Conservation (phyloP, 1,284 basidiomycete genomes). For the Leccinum fuscescens region DNA sequence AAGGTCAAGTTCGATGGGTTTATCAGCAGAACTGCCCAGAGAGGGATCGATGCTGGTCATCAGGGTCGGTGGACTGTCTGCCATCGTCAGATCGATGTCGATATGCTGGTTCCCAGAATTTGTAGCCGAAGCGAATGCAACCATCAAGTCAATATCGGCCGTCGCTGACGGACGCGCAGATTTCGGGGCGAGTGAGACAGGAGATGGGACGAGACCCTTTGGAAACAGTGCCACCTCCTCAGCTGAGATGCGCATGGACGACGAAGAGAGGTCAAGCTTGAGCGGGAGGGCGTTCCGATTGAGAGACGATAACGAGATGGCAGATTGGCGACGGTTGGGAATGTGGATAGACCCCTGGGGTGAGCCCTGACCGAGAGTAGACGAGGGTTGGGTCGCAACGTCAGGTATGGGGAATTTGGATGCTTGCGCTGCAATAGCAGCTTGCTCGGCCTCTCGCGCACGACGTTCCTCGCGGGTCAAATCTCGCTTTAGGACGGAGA, state of each 20-base stretch:
- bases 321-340: conserved; percentile 58
- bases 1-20: conserved; percentile 76
- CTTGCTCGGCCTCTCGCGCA: conserved; percentile 47
- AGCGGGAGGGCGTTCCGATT: conserved; percentile 66
- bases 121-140: conserved; percentile 48
- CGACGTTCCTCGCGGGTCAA: conserved; percentile 58
- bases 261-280: conserved; percentile 70
- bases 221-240: conserved; percentile 58
- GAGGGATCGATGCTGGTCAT: conserved; percentile 37
- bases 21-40: conserved; percentile 66
- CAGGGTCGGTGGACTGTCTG: conserved; percentile 28
- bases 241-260: conserved; percentile 57
- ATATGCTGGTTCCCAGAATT: conserved; percentile 31
- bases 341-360: conserved; percentile 31
- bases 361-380: conserved; percentile 23
- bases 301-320: conserved; percentile 73
- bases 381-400: conserved; percentile 11
- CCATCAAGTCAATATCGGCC: conserved; percentile 62
- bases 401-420: conserved; percentile 29
- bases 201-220: conserved; percentile 60
- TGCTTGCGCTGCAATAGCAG: conserved; percentile 34
- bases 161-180: conserved; percentile 59
- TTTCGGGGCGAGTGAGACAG: conserved; percentile 74
- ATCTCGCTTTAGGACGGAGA: conserved; percentile 68
- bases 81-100: conserved; percentile 43